Percentiles rank a stretch among this genome's conserved stretches.
These are phyloP conservation scores for Diaporthe citriasiana DNA, from an alignment of 2,329 filamentous ascomycete genomes.

Conservation along the genomic window DNA sequence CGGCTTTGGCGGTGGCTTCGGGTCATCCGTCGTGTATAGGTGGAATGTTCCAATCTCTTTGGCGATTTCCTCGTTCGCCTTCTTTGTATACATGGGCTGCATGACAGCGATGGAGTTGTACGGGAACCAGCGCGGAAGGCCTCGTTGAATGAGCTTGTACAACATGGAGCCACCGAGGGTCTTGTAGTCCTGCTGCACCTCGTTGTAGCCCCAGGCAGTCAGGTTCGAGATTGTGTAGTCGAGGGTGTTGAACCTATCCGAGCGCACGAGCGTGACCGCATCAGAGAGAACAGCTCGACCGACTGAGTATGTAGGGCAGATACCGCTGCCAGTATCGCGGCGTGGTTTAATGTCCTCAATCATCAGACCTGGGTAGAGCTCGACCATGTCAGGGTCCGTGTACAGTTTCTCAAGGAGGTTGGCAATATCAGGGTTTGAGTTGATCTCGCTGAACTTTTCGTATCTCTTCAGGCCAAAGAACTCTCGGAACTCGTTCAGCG, in stretches of 20 bases:
- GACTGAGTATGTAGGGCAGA: slow-evolving; percentile 34
- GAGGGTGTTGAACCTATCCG: slow-evolving; percentile 74
- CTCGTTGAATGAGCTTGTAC: slow-evolving; percentile 37
- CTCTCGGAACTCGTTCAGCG: slow-evolving; percentile 75
- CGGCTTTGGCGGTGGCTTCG: slow-evolving; percentile 52
- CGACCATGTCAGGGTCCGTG: slow-evolving; percentile 74
- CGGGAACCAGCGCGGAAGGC: slow-evolving; percentile 29
- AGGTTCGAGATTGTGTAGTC: slow-evolving; percentile 73
- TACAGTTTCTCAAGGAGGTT: slow-evolving; percentile 71
- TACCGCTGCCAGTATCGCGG: slow-evolving; percentile 22
- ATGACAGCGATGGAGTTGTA: slow-evolving; percentile 53
- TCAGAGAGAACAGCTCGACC: slow-evolving; percentile 69
- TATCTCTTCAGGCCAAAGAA: slow-evolving; percentile 73
- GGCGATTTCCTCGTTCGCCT: slow-evolving; percentile 56
- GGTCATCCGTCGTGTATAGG: slow-evolving; percentile 53
- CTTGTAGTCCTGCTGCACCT: slow-evolving; percentile 33
- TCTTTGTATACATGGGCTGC: slow-evolving; percentile 62
- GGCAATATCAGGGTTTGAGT: slow-evolving; percentile 68
- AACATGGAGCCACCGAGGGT: slow-evolving; percentile 33
- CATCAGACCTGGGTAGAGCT: slow-evolving; percentile 76
- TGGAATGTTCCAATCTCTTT: slow-evolving; percentile 54
- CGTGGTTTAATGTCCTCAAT: slow-evolving; percentile 54
- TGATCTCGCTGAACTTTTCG: slow-evolving; percentile 71
- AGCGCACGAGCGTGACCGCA: slow-evolving; percentile 72
- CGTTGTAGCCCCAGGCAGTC: slow-evolving; percentile 72